Evolutionary conservation across 192 early-diverging fungal species (phyloP).

Genomic region (Coemansia sp.): DNA sequence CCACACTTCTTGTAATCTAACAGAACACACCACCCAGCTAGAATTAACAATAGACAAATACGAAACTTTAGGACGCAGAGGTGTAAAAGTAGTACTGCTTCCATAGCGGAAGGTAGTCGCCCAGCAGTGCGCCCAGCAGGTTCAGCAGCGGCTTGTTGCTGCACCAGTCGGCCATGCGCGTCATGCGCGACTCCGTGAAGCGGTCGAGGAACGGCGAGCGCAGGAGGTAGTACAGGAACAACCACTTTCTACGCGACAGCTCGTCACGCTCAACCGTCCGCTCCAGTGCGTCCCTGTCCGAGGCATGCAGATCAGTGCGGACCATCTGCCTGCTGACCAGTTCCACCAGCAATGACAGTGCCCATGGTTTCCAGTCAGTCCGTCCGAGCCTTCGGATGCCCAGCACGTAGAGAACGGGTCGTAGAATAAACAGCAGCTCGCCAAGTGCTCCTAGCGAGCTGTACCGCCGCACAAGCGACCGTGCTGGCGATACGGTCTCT

Average conservation of each 20-base stretch:
- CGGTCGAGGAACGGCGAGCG: constrained; percentile 80
- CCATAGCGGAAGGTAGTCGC: constrained; percentile 89
- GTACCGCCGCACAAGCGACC: constrained; percentile 66
- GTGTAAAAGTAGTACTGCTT: constrained; percentile 91
- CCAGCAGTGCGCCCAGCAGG: constrained; percentile 73
- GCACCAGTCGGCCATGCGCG: constrained; percentile 64
- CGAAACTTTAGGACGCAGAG: constrained; percentile 59
- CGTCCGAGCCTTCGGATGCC: constrained; percentile 72
- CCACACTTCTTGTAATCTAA: too few species aligned
- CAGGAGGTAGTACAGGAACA: constrained; percentile 80
- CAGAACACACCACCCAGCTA: too few species aligned
- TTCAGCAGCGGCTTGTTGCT: constrained; percentile 75
- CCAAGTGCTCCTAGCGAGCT: constrained; percentile 58
- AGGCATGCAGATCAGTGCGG: constrained; percentile 31
- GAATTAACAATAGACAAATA: too few species aligned
- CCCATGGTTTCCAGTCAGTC: constrained; percentile 81
- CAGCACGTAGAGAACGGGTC: constrained; percentile 85
- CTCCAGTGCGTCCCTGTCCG: constrained; percentile 26
- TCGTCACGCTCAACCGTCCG: constrained; percentile 78
- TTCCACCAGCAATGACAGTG: constrained; percentile 78
- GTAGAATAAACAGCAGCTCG: constrained; percentile 79
- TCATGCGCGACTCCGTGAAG: constrained; percentile 69
- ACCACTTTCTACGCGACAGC: constrained; percentile 66
- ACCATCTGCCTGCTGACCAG: constrained; percentile 55
- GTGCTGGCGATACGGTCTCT: constrained; percentile 65